A percentile compares a stretch with the other conserved stretches of the same genome.
These are phyloP conservation scores for Acacia concinna DNA, from an alignment of 331 rosid genomes.

Conservation along the genomic window DNA sequence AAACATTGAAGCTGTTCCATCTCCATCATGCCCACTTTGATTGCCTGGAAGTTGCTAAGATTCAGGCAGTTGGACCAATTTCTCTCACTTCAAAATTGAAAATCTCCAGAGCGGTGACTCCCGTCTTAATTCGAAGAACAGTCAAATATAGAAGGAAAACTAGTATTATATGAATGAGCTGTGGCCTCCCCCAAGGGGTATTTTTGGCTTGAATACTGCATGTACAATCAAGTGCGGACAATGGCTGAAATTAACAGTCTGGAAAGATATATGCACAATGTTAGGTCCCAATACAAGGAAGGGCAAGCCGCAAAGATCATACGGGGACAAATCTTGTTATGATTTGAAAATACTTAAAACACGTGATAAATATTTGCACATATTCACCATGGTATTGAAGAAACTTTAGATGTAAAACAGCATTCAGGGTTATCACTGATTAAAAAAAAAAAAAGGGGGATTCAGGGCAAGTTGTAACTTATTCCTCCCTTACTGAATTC, in stretches of 20 bases:
- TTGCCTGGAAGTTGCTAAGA: conserved; percentile 19
- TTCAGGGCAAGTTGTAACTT: conserved; percentile 1
- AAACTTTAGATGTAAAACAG: neutral
- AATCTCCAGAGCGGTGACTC: neutral
- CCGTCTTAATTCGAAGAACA: neutral
- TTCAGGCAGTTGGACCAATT: conserved; percentile 14
- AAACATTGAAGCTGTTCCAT: conserved; percentile 15
- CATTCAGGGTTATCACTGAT: neutral
- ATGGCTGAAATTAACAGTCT: conserved; percentile 65
- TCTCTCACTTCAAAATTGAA: conserved; percentile 18
- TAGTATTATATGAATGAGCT: conserved; percentile 55
- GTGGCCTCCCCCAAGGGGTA: conserved; percentile 89
- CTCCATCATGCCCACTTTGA: conserved; percentile 18
- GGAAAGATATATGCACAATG: conserved; percentile 36
- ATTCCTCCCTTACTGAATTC: neutral
- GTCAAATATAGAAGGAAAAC: neutral
- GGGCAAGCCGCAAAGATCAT: neutral
- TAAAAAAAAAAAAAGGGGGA: neutral
- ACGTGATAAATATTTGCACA: neutral
- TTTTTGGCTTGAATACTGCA: conserved; percentile 75
- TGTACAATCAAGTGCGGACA: conserved; percentile 65
- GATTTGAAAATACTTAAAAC: neutral
- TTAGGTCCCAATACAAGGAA: conserved; percentile 30
- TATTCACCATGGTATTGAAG: neutral
- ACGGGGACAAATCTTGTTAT: neutral